phyloP scores from a whole-genome alignment of 148 eudicot species.

The Camellia japonica region DNA sequence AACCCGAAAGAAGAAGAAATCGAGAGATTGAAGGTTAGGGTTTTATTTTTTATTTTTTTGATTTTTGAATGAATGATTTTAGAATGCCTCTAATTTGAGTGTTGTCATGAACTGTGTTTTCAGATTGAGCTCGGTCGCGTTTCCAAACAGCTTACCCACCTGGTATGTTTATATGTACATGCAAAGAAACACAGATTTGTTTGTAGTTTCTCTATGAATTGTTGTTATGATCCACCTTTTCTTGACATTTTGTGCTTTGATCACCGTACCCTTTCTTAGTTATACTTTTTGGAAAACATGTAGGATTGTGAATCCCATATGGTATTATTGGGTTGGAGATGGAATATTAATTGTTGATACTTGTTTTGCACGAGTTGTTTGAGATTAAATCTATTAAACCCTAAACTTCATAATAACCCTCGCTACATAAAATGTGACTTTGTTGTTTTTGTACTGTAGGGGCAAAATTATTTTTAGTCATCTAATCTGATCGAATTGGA shows the following conservation, averaged over 20 bases:
- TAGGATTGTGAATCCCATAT: neutral
- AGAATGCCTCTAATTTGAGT: conserved; percentile 3
- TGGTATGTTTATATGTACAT: conserved; percentile 36
- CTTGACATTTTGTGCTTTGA: neutral
- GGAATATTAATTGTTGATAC: no score
- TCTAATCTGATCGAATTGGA: no score
- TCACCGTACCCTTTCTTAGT: neutral
- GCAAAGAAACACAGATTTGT: neutral
- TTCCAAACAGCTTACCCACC: conserved; percentile 49
- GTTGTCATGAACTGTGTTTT: conserved; percentile 21
- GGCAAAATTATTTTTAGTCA: no score
- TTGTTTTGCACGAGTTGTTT: no score
- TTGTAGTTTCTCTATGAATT: neutral
- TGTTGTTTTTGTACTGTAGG: no score
- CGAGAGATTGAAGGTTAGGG: conserved; percentile 52
- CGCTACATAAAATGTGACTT: no score
- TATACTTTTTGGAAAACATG: no score
- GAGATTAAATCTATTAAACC: no score
- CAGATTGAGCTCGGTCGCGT: conserved; percentile 64
- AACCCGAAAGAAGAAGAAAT: conserved; percentile 36
- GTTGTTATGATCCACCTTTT: neutral
- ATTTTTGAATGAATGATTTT: neutral
- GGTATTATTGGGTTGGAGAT: no score
- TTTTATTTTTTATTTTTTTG: neutral
- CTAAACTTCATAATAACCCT: no score